Conservation (phyloP, 2,329 filamentous ascomycete genomes). For the Arthrobotrys sinensis region DNA sequence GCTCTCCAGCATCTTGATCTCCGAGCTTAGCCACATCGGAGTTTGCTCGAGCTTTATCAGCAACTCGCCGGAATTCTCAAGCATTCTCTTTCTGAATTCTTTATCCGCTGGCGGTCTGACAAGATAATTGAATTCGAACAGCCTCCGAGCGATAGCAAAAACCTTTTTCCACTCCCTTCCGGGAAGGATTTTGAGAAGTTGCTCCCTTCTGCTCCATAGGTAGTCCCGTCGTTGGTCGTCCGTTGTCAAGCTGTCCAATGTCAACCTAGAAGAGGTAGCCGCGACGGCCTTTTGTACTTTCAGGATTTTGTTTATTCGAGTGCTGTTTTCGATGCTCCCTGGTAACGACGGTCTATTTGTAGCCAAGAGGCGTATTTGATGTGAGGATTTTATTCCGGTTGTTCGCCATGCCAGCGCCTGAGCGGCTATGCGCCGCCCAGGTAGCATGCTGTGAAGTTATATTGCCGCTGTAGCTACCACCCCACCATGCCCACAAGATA, state of each 20-base stretch:
- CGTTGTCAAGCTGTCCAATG: slow-evolving; percentile 8
- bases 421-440: background rate
- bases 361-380: background rate
- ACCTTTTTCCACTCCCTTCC: slow-evolving; percentile 25
- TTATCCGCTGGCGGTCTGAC: background rate
- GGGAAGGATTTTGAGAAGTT: slow-evolving; percentile 15
- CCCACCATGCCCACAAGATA: background rate
- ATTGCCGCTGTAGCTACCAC: background rate
- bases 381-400: background rate
- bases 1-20: slow-evolving; percentile 19
- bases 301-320: slow-evolving; percentile 16
- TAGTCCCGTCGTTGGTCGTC: slow-evolving; percentile 31
- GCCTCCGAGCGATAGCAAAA: slow-evolving; percentile 31
- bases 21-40: slow-evolving; percentile 21
- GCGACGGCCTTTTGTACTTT: slow-evolving; percentile 38
- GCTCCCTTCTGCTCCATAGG: slow-evolving; percentile 32
- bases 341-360: background rate
- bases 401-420: background rate
- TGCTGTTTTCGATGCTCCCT: slow-evolving; percentile 5
- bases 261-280: background rate
- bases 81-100: slow-evolving; percentile 16
- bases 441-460: slow-evolving; percentile 6
- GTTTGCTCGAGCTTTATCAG: slow-evolving; percentile 13
- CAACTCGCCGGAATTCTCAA: background rate
- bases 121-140: slow-evolving; percentile 34